Percentiles rank a stretch among this genome's conserved stretches.
These are phyloP conservation scores for Yamadazyma triangularis DNA, from an alignment of 1,139 yeast genomes.

Conservation along the genomic window DNA sequence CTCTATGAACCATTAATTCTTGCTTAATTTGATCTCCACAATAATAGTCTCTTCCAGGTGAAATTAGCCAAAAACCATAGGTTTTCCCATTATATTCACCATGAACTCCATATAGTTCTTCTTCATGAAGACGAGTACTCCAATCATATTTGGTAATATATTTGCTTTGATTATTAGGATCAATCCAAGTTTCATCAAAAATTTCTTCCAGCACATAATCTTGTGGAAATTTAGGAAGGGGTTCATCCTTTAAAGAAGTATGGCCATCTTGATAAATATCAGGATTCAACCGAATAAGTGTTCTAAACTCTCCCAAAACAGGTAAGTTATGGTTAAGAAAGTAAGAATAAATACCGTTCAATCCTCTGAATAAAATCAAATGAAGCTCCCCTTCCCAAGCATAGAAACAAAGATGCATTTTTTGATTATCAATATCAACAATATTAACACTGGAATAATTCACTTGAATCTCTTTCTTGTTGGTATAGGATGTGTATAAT, in stretches of 20 bases:
- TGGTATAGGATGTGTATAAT: constrained; percentile 6
- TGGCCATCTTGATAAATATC: constrained; percentile 7
- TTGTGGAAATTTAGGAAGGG: constrained; percentile 7
- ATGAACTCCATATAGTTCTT: constrained; percentile 8
- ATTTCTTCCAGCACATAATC: constrained; percentile 5
- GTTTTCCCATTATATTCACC: constrained; percentile 4
- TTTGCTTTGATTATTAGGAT: not conserved
- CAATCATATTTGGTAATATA: constrained; percentile 9
- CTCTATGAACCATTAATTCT: constrained; percentile 9
- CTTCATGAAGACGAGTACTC: constrained; percentile 8
- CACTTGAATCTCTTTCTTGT: constrained; percentile 4
- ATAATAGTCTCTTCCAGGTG: constrained; percentile 11
- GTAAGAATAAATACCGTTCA: constrained; percentile 10
- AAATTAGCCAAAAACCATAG: constrained; percentile 9
- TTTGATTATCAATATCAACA: constrained; percentile 1
- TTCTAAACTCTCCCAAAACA: constrained; percentile 9
- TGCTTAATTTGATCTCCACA: constrained; percentile 11
- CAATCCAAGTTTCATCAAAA: constrained; percentile 6
- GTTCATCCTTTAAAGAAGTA: constrained; percentile 7
- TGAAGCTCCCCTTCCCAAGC: constrained; percentile 4
- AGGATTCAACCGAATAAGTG: constrained; percentile 7
- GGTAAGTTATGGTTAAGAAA: constrained; percentile 9
- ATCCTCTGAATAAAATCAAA: constrained; percentile 5
- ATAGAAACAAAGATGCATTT: constrained; percentile 6
- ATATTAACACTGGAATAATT: constrained; percentile 5